Percentiles rank a stretch among this genome's conserved stretches.
phyloP scores from a whole-genome alignment of 176 grass and related monocot genomes.

The Carex parvula region DNA sequence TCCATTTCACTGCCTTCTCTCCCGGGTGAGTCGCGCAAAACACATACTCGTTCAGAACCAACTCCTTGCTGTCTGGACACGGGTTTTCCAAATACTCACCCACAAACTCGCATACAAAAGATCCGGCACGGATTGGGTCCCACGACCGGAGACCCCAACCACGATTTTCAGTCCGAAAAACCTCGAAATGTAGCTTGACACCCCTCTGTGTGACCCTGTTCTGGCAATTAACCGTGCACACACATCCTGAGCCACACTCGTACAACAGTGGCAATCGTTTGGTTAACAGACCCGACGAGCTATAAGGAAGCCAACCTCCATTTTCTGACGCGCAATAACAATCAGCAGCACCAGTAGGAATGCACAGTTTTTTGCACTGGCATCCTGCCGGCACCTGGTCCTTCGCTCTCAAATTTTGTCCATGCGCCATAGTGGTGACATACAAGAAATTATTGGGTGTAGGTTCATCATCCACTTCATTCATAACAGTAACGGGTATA shows the following conservation, averaged over 20 bases:
- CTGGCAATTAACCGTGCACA: conserved; percentile 51
- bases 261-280: conserved; percentile 54
- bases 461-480: conserved; percentile 64
- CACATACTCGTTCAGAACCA: conserved; percentile 53
- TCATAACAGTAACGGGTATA: conserved; percentile 53
- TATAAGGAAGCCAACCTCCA: conserved; percentile 69
- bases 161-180: conserved; percentile 52
- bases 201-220: conserved; percentile 76
- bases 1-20: conserved; percentile 71
- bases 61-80: conserved; percentile 34
- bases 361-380: conserved; percentile 53
- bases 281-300: conserved; percentile 48
- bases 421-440: conserved; percentile 36
- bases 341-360: conserved; percentile 37
- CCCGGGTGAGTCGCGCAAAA: conserved; percentile 50
- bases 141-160: conserved; percentile 81
- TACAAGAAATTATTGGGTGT: conserved; percentile 59
- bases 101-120: conserved; percentile 75
- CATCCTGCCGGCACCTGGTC: conserved; percentile 24
- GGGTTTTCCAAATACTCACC: conserved; percentile 51
- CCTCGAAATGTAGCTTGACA: conserved; percentile 58
- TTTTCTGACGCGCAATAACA: conserved; percentile 59
- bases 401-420: conserved; percentile 36
- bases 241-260: conserved; percentile 62
- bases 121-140: conserved; percentile 69